These are phyloP conservation scores for Euclidium syriacum DNA, from an alignment of 345 rosid species.

Conservation along the genomic window DNA sequence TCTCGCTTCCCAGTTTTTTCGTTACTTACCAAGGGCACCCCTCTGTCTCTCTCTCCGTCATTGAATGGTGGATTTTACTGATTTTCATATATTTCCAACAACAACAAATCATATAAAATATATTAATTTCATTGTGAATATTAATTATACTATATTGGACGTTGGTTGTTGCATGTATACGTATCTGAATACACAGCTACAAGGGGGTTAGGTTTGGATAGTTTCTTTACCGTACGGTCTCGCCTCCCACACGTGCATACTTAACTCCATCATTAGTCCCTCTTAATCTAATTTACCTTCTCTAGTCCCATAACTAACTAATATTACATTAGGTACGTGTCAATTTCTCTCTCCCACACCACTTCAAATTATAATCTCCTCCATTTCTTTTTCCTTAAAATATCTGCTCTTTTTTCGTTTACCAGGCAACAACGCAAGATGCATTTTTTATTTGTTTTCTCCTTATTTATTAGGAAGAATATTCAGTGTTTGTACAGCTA, in stretches of 20 bases:
- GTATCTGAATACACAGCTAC: not conserved
- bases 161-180: not conserved
- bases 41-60: not conserved
- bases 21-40: slow-evolving; percentile 24
- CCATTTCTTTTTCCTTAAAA: no score
- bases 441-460: not conserved
- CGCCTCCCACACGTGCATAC: slow-evolving; percentile 22
- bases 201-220: slow-evolving; percentile 1
- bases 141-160: no score
- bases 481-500: no score
- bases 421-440: slow-evolving; percentile 12
- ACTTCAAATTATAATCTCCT: not conserved
- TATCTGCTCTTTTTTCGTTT: not conserved
- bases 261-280: slow-evolving; percentile 2
- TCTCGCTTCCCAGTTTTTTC: slow-evolving; percentile 11
- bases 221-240: not conserved
- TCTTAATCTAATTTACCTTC: not conserved
- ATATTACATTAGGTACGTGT: slow-evolving; percentile 1
- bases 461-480: not conserved
- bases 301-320: not conserved
- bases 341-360: not conserved
- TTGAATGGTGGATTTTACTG: slow-evolving; percentile 28
- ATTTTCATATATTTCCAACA: not conserved
- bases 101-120: not conserved
- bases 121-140: not conserved